Percentiles rank a stretch among this genome's conserved stretches.
Conservation (phyloP, 148 eudicot genomes). For the Vaccinium macrocarpon region DNA sequence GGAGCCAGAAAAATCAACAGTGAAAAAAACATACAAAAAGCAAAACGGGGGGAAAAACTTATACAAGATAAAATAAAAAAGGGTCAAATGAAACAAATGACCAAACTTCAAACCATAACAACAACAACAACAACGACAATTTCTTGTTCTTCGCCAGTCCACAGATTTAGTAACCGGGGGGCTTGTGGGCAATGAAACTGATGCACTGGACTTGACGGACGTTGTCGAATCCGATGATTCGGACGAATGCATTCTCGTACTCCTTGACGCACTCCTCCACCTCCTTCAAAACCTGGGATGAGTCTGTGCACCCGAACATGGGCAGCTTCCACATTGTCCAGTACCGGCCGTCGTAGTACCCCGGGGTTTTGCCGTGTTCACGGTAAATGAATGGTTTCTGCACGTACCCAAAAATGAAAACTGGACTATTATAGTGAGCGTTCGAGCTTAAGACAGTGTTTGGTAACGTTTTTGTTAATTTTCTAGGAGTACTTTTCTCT, state of each 20-base stretch:
- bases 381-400: conserved; percentile 57
- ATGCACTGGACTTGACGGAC: conserved; percentile 64
- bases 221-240: conserved; percentile 82
- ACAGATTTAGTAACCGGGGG: conserved; percentile 6
- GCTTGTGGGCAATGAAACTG: conserved; percentile 72
- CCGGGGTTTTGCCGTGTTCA: conserved; percentile 52
- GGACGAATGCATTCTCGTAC: conserved; percentile 40
- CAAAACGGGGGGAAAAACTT: not conserved
- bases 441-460: too few species aligned
- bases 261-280: conserved; percentile 40
- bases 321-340: conserved; percentile 97
- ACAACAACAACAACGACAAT: not conserved
- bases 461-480: too few species aligned
- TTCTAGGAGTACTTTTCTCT: too few species aligned
- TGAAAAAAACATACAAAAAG: not conserved
- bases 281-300: conserved; percentile 47
- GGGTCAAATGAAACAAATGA: not conserved
- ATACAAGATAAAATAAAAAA: not conserved
- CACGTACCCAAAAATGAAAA: not conserved
- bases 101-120: not conserved
- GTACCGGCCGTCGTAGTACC: conserved; percentile 86
- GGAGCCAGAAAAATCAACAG: not conserved
- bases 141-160: not conserved
- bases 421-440: too few species aligned
- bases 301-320: conserved; percentile 75